Evolutionary conservation across 2,329 filamentous ascomycete species (phyloP), one percentile per base, ranked within the genome.

Genomic region (Xylaria sp.): DNA sequence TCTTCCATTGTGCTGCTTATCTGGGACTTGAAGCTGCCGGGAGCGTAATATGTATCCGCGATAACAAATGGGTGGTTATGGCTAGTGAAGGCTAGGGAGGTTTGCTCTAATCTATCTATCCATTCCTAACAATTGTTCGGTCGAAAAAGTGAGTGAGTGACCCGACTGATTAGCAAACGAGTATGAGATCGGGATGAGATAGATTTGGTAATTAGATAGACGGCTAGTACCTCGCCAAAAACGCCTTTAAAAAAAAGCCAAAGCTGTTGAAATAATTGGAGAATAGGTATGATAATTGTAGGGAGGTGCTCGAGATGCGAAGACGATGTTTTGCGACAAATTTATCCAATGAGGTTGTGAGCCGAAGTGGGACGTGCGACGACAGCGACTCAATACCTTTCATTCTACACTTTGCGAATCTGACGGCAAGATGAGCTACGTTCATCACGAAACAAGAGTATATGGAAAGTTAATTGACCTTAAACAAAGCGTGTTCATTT

Each of bases 1-100:
- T 72, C 69, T 69, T 72, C 67, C 71, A 72, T 76, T 3, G 20
- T 61, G 15, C 4, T 57, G 23, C 23, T 23, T 23, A 23, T 23
- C 2, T 23, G 23, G 23, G 23, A 38, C 38, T 26, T 15, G 36
- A n/a, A n/a, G 28, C 46, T 51, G 31, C 17, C 17, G 17, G 13
- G 13, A 4, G 5, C 15, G 13, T 40, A 17, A 40, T 40, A 13
- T 23, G 17, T 44, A 23, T 13, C 2, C 9, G 5, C 17, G 6
- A 7, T 36, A 38, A 23, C 3, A 2, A 36, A 38, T 15, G 9
- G 0, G 6, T 38, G 6, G 3, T 51, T 17, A 10, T 17, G 11
- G 23, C 6, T 11, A 15, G 11, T 7, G 23, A 28, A 23, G 42
- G 6, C 2, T 15, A 23, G 13, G 33, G n/a, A 13, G 28, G 1